Base-by-base conservation (phyloP, 371 early-diverging fungal genomes). In the Mucor irregularis region DNA sequence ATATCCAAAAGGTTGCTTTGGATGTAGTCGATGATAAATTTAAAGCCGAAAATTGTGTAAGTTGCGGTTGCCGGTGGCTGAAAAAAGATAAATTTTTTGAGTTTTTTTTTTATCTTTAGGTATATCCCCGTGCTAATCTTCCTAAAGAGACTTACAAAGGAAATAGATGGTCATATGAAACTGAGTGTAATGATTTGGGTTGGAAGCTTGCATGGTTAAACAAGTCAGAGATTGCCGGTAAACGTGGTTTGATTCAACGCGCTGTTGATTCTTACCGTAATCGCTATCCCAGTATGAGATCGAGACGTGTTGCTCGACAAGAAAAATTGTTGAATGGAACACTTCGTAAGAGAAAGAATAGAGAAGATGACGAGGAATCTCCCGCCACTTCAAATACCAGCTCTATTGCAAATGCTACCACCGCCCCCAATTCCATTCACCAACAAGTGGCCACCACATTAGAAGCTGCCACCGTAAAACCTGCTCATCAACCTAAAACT, bases 261-360 rank as follows among this genome's bases (percentile, higher is more conserved):
- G 96, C 96, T 1, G 98, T 98, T 0, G 97, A 98, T 68, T 91
- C 90, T 25, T 97, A 91, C 60, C 84, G 97, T 42, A 92, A 95
- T 58, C 86, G 92, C 13, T 87, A 88, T 59, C 90, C 92, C 16
- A 88, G 86, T 38, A 83, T 88, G 68, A 81, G 92, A 48, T 90
- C 88, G 17, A 81, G 93, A 42, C 82, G 94, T 19, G 87, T 93
- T n/a, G 84, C 90, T 13, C 80, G 92, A 53, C 86, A 93, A 63
- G 92, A 93, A 56, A 92, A 92, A 68, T 68, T 88, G 33, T 46
- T 74, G 56, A 73, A 78, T 34, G 78, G 78, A 2, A 74, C 78
- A 0, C 58, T 74, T 4, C 67, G 74, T 26, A 72, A 72, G 31
- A 66, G 74, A 49, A 70, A 71, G 49, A 65, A 68, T 16, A 64